Base-by-base conservation (phyloP, 2,329 filamentous ascomycete genomes). In the Daldinia sp. region DNA sequence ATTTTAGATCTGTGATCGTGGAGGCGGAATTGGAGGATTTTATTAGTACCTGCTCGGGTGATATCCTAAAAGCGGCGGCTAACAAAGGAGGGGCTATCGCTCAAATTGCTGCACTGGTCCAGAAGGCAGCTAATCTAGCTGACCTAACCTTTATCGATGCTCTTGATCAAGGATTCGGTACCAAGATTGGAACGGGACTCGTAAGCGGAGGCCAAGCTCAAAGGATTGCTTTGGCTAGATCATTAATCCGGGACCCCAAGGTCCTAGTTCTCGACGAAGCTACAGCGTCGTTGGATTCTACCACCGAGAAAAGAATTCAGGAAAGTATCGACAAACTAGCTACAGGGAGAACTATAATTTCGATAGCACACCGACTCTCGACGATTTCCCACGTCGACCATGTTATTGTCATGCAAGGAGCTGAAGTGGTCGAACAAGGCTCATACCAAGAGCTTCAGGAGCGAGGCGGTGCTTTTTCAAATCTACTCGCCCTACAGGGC, bases 211-310 rank as follows among this genome's bases (percentile, higher is more conserved):
- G 86, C 0, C 86, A 89, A 70, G 25, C 41, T n/a, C 87, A 89
- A 69, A 79, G 86, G 4, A 78, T 89, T 54, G 85, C 85, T 6
- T 78, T 89, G 4, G 86, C 87, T 1, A 78, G 86, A 23, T 84
- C 83, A 15, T 75, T 89, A 11, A 81, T 89, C 27, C 78, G 82
- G 3, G 79, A 88, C 45, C 86, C 86, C 1, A 78, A 78, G 50
- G 82, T 89, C 7, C 76, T 89, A 2, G 78, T 89, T 9, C 77
- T 89, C 1, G 87, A 89, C 43, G 87, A 89, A 70, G 86, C 86
- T 1, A 89, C 87, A 1, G 82, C 85, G 0, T 81, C 86, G 1
- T 78, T 89, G 0, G 87, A 89, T 70, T 86, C 85, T 11, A 79
- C 80, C 1, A 86, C 81, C 47, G 87, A 89, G 69, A 78, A 77